Conservation (phyloP, 192 early-diverging fungal genomes). For the Podila verticillata region DNA sequence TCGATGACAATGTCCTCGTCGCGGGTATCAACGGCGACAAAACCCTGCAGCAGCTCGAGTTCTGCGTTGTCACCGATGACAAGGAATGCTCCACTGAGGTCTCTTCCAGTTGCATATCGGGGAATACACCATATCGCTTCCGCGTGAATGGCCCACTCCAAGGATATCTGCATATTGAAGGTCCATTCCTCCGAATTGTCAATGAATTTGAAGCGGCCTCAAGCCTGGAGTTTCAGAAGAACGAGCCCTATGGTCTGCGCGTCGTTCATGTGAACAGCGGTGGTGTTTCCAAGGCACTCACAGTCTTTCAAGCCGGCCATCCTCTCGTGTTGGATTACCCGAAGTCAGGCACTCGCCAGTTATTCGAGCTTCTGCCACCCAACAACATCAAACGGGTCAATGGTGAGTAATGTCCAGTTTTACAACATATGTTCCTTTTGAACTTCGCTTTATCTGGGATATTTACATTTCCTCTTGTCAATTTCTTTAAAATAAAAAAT, state of each 20-base stretch:
- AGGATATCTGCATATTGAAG: neutral
- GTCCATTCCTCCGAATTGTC: neutral
- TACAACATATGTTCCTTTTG: no score
- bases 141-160: neutral
- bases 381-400: no score
- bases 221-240: neutral
- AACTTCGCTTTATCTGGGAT: no score
- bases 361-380: neutral
- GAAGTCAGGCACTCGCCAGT: neutral
- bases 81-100: neutral
- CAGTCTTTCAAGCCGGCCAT: neutral
- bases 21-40: neutral
- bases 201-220: neutral
- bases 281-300: neutral
- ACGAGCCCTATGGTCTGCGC: constrained; percentile 9
- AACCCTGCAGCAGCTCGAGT: neutral
- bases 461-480: no score
- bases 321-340: neutral
- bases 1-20: neutral
- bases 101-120: neutral
- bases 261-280: neutral
- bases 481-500: no score
- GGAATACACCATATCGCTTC: neutral
- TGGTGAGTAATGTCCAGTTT: no score
- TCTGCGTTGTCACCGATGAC: neutral